Base-by-base conservation (phyloP, 2,329 filamentous ascomycete species). In the Herpotrichia juniperi region DNA sequence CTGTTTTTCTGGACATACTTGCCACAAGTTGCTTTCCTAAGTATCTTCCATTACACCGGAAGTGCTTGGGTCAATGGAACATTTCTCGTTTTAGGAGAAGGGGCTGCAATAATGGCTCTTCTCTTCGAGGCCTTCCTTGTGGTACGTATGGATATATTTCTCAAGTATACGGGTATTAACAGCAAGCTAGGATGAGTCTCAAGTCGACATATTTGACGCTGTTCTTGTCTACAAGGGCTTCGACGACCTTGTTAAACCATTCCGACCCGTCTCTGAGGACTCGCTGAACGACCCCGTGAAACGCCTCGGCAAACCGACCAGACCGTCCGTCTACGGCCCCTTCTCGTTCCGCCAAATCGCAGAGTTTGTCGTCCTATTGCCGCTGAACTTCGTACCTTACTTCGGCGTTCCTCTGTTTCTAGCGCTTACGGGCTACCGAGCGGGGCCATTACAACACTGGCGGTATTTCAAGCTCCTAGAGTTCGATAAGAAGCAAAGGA, bases 321-420 rank as follows among this genome's bases (percentile, higher is more conserved):
- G 79, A 19, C 81, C 86, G 1, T 90, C 91, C 0, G 82, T 91
- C 16, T 97, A 94, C 74, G 87, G 89, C 8, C 93, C 93, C 0
- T 97, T 96, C 80, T 96, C 90, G 49, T 78, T 96, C 48, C 84
- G 90, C n/a, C 93, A 97, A 73, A 94, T 96, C 51, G 69, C 90
- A 57, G 93, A 97, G 75, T 88, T 97, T 54, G 79, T 96, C 31
- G 54, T 82, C 11, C 66, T 81, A 30, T 64, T 83, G 21, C 81
- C 94, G 1, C 82, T 99, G 53, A 97, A 96, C 70, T 85, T 99
- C 19, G 84, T 97, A 14, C 93, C 93, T 0, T 85, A 88, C 42
- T 83, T 91, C 12, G 93, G 93, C 14, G 89, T 89, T 0, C 90
- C 91, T 0, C 81, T 94, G 56, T 99, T 97, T 71, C 83, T 99